A percentile compares a stretch with the other conserved stretches of the same genome.
phyloP scores from a whole-genome alignment of 2,329 filamentous ascomycete species.

The Paradendryphiella salina region DNA sequence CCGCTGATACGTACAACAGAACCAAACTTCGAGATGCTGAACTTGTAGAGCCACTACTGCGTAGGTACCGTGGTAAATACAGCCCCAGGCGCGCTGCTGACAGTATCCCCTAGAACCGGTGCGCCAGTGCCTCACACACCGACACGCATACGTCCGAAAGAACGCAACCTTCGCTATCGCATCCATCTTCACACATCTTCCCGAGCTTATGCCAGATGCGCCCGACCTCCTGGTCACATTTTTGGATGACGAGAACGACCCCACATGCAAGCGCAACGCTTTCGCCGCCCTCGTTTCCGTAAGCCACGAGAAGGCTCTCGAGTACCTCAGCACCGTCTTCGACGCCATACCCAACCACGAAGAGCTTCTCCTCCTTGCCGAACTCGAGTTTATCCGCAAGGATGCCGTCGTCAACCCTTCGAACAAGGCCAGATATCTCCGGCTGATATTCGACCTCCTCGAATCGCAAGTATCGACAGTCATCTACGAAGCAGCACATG shows the following conservation, averaged over 20 bases:
- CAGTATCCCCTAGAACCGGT: conserved; percentile 64
- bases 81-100: neutral
- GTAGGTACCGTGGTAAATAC: conserved; percentile 18
- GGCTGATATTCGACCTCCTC: conserved; percentile 93
- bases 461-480: conserved; percentile 93
- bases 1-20: conserved; percentile 29
- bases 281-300: conserved; percentile 90
- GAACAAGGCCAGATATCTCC: conserved; percentile 93
- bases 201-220: conserved; percentile 90
- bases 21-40: conserved; percentile 95
- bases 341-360: conserved; percentile 93
- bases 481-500: conserved; percentile 95
- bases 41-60: conserved; percentile 92
- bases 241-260: conserved; percentile 86
- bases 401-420: conserved; percentile 93
- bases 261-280: conserved; percentile 96
- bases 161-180: conserved; percentile 95
- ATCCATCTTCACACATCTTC: conserved; percentile 88
- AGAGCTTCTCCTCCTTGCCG: conserved; percentile 87
- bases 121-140: conserved; percentile 88
- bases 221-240: conserved; percentile 89
- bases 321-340: conserved; percentile 86
- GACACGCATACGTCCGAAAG: conserved; percentile 97
- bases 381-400: conserved; percentile 96
- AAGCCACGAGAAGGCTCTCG: conserved; percentile 87